A percentile compares a stretch with the other conserved stretches of the same genome.
phyloP scores from a whole-genome alignment of 306 rosid species.

The Cajanus cajan region DNA sequence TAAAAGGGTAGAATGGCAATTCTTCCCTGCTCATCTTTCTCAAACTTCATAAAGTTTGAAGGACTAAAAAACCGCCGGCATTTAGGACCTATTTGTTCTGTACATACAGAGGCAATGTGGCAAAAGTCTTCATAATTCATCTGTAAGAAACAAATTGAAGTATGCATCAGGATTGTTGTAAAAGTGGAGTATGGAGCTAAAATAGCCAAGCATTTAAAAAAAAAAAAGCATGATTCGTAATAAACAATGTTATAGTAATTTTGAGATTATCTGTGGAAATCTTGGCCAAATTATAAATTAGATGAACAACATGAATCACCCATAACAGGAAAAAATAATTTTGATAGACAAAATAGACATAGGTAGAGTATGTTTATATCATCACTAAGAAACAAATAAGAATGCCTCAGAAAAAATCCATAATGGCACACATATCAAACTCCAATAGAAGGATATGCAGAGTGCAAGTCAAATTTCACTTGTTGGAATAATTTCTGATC shows the following conservation, averaged over 20 bases:
- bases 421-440: neutral
- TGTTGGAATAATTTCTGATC: neutral
- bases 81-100: constrained; percentile 97
- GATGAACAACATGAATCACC: constrained; percentile 20
- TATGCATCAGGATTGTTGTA: constrained; percentile 21
- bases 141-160: constrained; percentile 49
- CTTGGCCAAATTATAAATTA: neutral
- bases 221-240: constrained; percentile 9
- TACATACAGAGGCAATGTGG: constrained; percentile 97
- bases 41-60: constrained; percentile 99
- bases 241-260: neutral
- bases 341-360: constrained; percentile 2
- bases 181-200: constrained; percentile 20
- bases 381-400: constrained; percentile 13
- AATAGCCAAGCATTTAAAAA: constrained; percentile 12
- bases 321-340: neutral
- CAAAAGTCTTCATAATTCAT: constrained; percentile 99
- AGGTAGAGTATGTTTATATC: neutral
- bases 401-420: constrained; percentile 10
- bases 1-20: constrained; percentile 98
- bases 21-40: constrained; percentile 98
- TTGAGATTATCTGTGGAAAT: neutral
- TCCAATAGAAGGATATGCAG: neutral
- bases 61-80: constrained; percentile 97
- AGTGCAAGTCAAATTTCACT: neutral